Base-by-base conservation (phyloP, 1,284 basidiomycete genomes). In the Puccinia hordei region DNA sequence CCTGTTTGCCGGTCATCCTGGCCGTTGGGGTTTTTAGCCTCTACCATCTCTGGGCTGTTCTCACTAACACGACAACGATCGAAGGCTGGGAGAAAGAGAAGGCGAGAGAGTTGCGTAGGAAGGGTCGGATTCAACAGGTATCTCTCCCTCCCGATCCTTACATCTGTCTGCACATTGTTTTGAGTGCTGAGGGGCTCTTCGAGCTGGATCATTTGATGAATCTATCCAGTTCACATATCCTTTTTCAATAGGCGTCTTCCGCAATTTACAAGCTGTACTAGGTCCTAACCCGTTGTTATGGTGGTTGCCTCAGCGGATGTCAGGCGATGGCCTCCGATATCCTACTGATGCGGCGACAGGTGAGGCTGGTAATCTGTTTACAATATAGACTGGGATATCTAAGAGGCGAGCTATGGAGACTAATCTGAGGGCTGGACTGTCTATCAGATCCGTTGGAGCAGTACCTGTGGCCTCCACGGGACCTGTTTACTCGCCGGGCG, bases 401-500 rank as follows among this genome's bases (percentile, higher is more conserved):
- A 30, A 74, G 33, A 8, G 33, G 27, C 1, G 57, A 61, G 15
- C 15, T 61, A 12, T 33, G 27, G 22, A 38, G 30, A 4, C 33
- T 61, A 10, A 59, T 24, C 49, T 53, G 81, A 10, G 24, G 53
- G 9, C 24, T 59, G 27, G 27, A 13, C 41, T 49, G 12, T 46
- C 33, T 15, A 30, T 22, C 81, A 84, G 83, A 84, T 59, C 49
- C 79, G 30, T 80, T 81, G 35, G 78, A 82, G 3, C 83, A 84
- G 65, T 83, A 82, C 65, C 49, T 82, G 33, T 84, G 83, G 83
- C 83, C 83, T 12, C 83, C 83, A 1, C 82, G 82, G 61, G 83
- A 84, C 33, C 82, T 83, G 0, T 76, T 69, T 38, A 75, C 69
- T 57, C 51, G 71, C 24, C 68, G 55, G 24, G 65, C 51, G 33